A percentile compares a stretch with the other conserved stretches of the same genome.
Conservation (phyloP, 129 eudicot genomes). For the Silybum marianum region DNA sequence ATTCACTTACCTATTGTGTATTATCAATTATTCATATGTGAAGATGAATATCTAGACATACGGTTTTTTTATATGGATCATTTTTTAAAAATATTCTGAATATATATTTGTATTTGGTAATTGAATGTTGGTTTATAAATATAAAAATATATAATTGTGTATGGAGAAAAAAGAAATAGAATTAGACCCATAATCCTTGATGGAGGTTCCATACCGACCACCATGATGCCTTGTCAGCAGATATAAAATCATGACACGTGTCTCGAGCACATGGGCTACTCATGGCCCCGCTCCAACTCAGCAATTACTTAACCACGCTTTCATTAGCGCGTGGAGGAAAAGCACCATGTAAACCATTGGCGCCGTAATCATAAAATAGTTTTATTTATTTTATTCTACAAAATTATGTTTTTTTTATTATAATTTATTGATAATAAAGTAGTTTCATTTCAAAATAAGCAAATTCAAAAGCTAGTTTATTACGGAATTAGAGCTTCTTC, state of each 20-base stretch:
- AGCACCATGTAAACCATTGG: not conserved
- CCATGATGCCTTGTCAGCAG: not conserved
- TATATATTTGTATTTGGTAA: not conserved
- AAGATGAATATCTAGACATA: not conserved
- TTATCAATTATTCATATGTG: no score
- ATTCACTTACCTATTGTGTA: no score
- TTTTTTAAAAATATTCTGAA: no score
- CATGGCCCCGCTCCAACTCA: not conserved
- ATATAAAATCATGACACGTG: not conserved
- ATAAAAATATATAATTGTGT: not conserved
- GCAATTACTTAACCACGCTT: not conserved
- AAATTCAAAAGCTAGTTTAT: no score
- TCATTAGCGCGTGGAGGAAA: not conserved
- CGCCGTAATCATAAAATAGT: not conserved
- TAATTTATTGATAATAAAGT: no score
- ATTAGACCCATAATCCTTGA: not conserved
- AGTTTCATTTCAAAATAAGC: no score
- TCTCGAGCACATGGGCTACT: not conserved
- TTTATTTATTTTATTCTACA: no score
- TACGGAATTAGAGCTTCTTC: no score
- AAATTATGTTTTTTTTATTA: no score
- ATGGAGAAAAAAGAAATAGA: not conserved
- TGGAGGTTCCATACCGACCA: not conserved
- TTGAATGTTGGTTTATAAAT: not conserved
- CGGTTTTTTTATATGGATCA: not conserved